Evolutionary conservation across 495 filamentous ascomycete genomes (phyloP).

Genomic region (Annulohypoxylon stygium): DNA sequence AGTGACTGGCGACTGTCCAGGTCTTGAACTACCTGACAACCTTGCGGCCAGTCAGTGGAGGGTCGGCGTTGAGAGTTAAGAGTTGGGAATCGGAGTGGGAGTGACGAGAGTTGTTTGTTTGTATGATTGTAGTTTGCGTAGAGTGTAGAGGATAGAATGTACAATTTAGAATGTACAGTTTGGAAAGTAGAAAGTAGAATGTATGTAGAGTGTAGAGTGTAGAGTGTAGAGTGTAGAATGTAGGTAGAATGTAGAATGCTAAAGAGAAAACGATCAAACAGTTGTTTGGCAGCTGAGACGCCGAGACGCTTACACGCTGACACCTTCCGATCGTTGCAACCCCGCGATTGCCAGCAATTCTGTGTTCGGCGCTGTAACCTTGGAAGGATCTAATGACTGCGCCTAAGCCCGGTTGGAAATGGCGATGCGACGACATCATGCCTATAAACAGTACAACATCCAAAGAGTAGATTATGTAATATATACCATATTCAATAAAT

Average conservation of each 20-base stretch:
- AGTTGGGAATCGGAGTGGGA: neutral
- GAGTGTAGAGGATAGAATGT: too few species aligned
- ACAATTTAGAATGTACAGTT: too few species aligned
- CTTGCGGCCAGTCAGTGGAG: neutral
- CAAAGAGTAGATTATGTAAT: neutral
- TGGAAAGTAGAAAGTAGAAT: too few species aligned
- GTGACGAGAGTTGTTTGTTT: neutral
- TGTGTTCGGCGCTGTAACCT: neutral
- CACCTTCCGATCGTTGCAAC: conserved; percentile 13
- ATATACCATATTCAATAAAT: neutral
- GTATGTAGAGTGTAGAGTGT: too few species aligned
- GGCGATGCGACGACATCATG: neutral
- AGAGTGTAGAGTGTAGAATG: too few species aligned
- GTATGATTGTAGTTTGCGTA: too few species aligned
- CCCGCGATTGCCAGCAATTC: conserved; percentile 6
- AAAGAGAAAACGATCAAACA: neutral
- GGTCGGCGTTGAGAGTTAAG: neutral
- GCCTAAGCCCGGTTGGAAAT: neutral
- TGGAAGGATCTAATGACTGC: neutral
- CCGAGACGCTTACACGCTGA: neutral
- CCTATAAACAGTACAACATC: neutral
- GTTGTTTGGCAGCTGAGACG: conserved; percentile 10
- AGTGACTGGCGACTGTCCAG: too few species aligned
- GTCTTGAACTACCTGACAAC: neutral
- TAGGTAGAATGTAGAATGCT: neutral